Evolutionary conservation across 768 basidiomycete genomes (phyloP).

Genomic region (Lactarius quietus): DNA sequence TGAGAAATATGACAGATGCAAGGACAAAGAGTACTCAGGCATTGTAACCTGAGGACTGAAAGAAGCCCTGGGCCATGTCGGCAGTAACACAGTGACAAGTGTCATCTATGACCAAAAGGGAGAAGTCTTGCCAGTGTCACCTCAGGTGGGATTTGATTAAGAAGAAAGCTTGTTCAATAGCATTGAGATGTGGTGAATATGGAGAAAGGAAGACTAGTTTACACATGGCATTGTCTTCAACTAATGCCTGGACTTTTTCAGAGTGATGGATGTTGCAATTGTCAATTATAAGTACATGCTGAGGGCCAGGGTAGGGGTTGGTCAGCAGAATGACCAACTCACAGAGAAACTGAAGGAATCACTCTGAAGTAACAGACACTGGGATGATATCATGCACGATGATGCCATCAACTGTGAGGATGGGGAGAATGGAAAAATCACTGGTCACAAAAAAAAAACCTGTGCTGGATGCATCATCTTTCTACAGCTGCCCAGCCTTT

Average conservation of each 20-base stretch:
- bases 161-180: background rate
- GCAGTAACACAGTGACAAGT: background rate
- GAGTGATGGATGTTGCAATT: conserved; percentile 43
- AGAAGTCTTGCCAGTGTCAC: background rate
- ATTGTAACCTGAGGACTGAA: background rate
- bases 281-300: conserved; percentile 41
- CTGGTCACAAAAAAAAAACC: conserved; percentile 14
- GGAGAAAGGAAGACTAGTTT: background rate
- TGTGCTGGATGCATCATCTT: conserved; percentile 14
- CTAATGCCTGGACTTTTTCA: conserved; percentile 35
- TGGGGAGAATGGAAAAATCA: conserved; percentile 26
- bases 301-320: conserved; percentile 36
- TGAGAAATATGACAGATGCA: no score
- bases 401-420: conserved; percentile 21
- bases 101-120: background rate
- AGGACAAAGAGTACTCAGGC: background rate
- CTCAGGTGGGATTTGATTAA: background rate
- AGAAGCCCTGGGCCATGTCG: background rate
- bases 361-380: conserved; percentile 34
- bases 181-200: background rate
- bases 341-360: conserved; percentile 33
- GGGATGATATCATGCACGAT: conserved; percentile 28
- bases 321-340: conserved; percentile 29
- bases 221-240: conserved; percentile 27
- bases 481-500: conserved; percentile 22